phyloP scores from a whole-genome alignment of 2,329 filamentous ascomycete genomes.

The Nemania diffusa region DNA sequence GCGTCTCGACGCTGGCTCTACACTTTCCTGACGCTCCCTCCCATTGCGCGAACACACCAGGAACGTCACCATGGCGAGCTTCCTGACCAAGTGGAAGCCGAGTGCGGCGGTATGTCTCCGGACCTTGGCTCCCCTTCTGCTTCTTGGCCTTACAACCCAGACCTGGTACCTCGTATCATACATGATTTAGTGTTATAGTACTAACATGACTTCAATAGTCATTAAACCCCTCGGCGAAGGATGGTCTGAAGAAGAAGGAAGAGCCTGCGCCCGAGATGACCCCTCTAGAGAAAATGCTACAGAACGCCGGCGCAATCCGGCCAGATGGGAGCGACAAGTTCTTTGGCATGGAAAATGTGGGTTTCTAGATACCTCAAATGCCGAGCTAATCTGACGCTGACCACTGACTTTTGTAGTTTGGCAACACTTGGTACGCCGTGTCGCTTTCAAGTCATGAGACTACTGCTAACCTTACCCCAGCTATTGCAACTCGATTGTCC shows the following conservation, averaged over 20 bases:
- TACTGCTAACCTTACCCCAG: conserved; percentile 59
- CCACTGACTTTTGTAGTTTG: conserved; percentile 71
- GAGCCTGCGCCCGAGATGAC: conserved; percentile 68
- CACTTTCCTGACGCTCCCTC: conserved; percentile 19
- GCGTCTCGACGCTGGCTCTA: conserved; percentile 44
- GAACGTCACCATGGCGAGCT: conserved; percentile 61
- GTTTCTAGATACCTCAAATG: conserved; percentile 29
- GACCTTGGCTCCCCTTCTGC: conserved; percentile 15
- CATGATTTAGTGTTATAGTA: conserved; percentile 20
- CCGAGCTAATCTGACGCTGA: conserved; percentile 50
- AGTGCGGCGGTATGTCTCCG: conserved; percentile 62
- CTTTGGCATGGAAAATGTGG: conserved; percentile 97
- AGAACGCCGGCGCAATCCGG: conserved; percentile 81
- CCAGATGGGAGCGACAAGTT: conserved; percentile 96
- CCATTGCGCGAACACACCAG: conserved; percentile 2
- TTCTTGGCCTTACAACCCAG: neutral
- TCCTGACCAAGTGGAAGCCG: conserved; percentile 69
- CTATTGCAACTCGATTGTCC: conserved; percentile 98
- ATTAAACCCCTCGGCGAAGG: conserved; percentile 57
- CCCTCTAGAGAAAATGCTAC: conserved; percentile 78
- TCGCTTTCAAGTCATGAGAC: conserved; percentile 25
- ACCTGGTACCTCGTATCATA: neutral
- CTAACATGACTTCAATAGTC: conserved; percentile 53
- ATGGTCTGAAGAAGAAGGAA: conserved; percentile 65
- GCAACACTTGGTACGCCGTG: conserved; percentile 86